Percentiles rank a stretch among this genome's conserved stretches.
These are phyloP conservation scores for Pseudogymnoascus sp. DNA, from an alignment of 2,329 filamentous ascomycete genomes.

Conservation along the genomic window DNA sequence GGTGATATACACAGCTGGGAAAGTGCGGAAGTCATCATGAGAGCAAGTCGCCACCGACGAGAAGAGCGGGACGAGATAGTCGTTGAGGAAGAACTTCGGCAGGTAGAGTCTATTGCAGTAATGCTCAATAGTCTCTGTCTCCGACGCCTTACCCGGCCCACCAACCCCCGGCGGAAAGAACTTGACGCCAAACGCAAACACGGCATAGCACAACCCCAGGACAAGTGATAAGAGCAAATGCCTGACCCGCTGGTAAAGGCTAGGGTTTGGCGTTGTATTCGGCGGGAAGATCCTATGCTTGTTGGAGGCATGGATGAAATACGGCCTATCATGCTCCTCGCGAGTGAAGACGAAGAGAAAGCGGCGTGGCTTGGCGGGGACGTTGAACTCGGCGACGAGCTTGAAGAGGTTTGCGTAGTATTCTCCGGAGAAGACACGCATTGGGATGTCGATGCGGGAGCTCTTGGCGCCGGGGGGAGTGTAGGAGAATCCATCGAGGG, in stretches of 20 bases:
- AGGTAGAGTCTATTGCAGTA: not conserved
- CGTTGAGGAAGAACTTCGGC: not conserved
- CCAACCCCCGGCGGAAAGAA: not conserved
- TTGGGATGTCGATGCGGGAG: not conserved
- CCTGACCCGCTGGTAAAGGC: not conserved
- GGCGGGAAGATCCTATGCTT: not conserved
- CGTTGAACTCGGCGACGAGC: not conserved
- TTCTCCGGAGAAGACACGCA: not conserved
- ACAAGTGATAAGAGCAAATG: not conserved
- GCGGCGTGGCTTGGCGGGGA: not conserved
- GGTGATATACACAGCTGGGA: not conserved
- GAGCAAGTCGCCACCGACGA: not conserved
- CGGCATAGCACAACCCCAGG: not conserved
- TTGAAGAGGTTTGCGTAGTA: constrained; percentile 1
- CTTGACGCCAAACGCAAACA: not conserved
- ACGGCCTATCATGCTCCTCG: not conserved
- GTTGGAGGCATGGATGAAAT: not conserved
- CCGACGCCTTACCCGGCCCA: not conserved
- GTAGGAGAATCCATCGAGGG: not conserved
- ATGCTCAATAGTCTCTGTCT: not conserved
- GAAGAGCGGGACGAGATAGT: not conserved
- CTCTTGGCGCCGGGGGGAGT: not conserved
- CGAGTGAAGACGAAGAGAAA: constrained; percentile 7
- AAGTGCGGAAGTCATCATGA: not conserved
- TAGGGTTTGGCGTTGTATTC: not conserved